Evolutionary conservation across 164 flowering plant genomes (phyloP), one percentile per base, ranked within the genome.

Genomic region (Dillenia suffruticosa): DNA sequence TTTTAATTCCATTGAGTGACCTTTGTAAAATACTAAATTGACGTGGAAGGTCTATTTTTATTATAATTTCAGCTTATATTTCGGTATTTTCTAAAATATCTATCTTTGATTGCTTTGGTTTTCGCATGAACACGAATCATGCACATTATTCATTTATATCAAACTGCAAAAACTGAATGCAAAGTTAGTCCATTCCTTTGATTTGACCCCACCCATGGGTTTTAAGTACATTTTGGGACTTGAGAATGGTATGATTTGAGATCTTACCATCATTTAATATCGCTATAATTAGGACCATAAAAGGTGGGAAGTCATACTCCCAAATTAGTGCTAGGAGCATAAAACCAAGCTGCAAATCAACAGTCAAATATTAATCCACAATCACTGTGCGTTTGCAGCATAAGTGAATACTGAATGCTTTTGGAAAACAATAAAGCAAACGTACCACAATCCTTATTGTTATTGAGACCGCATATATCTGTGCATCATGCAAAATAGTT

Each of bases 391-490:
- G 58, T 10, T 32, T 26, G 46, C 6, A 45, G 62, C 8, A 51
- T 2, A n/a, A 13, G 12, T 9, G 40, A 50, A 62, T 3, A 24
- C 11, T 46, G 15, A 17, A 47, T 53, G 7, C 44, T 17, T 11
- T 19, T 10, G n/a, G 19, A 32, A 32, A 32, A 32, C 40, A 0
- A 54, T 22, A 49, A 51, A 19, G 9, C n/a, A 32, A 64, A 44
- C 94, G 67, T 84, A 88, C 97, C 90, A 90, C 97, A 73, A 90
- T 90, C 68, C 97, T 79, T 24, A 90, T 88, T 57, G 95, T 90
- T 67, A 90, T 88, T 62, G 97, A 90, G 71, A 90, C 92, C 5
- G 97, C 97, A 72, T 90, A 90, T 73, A 90, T 88, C 97, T 90
- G 97, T 82, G 79, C 12, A 56, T 13, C 40, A 32, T 32, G 40